Evolutionary conservation across 2,329 filamentous ascomycete species (phyloP), one percentile per base, ranked within the genome.

Genomic region (Talaromyces rugulosus): DNA sequence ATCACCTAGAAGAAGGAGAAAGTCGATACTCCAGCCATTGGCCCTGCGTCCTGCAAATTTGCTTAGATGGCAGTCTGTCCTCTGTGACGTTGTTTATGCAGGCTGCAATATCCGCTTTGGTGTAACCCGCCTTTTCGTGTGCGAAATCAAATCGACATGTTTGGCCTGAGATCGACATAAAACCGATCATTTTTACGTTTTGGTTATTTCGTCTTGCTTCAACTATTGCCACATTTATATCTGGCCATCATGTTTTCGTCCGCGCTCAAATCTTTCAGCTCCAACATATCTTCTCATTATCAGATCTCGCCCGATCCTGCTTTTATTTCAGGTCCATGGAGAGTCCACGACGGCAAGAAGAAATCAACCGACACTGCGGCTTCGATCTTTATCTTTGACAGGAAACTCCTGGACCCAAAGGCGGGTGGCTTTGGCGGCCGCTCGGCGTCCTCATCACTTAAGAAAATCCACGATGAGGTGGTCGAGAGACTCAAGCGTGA

Each of bases 281-380:
- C 90, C 64, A 96, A 97, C 78, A 98, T 99, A 79, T 88, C 88
- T 63, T 88, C 89, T 73, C 96, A 96, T 79, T 99, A 99, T 78
- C 87, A 89, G 68, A 83, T 98, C 67, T 89, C 91, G 27, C 83
- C 88, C 30, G 87, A 86, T 63, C 85, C 90, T 11, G 89, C 87
- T n/a, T 90, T 92, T 58, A 87, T 87, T 58, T 91, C 93, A 16
- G 95, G 95, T 18, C 91, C 93, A 62, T 99, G 95, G 95, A 96
- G 92, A 80, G 95, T 99, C 71, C 94, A 94, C 83, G 93, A 97
- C 79, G 93, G 91, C 63, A 98, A 96, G 82, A 96, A 96, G 80
- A 98, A 97, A 79, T 92, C 90, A 33, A 96, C 92, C 0, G 91
- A 91, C 67, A 96, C 95, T 75, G 77, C 88, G 7, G 95, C 89